Evolutionary conservation across 2,329 filamentous ascomycete species (phyloP), one percentile per base, ranked within the genome.

Genomic region (Diatrype stigma): DNA sequence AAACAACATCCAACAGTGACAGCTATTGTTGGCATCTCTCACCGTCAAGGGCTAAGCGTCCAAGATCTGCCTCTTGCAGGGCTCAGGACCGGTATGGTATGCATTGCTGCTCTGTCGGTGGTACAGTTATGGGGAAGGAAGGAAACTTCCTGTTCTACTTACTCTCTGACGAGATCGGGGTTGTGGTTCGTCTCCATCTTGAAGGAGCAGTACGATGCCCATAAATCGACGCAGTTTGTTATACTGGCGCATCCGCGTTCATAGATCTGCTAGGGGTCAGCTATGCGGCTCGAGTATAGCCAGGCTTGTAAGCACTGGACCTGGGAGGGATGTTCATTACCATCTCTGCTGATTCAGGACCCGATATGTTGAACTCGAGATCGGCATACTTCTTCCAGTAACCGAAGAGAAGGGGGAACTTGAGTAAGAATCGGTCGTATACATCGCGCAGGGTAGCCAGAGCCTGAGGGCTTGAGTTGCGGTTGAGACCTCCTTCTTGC

Each of bases 311-410:
- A 22, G 6, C 40, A 42, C 21, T 23, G 3, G 17, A 19, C 21
- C 22, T 30, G 21, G 47, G 30, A 10, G 30, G 28, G 26, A 26
- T 40, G 30, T 2, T 48, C 51, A 11, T 23, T 57, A 96, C 91
- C 88, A 96, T 95, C 71, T 97, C 94, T 49, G 94, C 94, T 42
- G 93, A 93, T 75, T 99, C 94, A 5, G 94, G 95, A 17, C 94
- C 94, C 4, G 91, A 91, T 58, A 99, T 96, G 47, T 91, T 91
- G 73, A 99, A 99, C 67, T 99, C 94, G 57, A 96, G 80, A 64
- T 97, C 93, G 65, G 94, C 94, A 79, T 97, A 99, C 70, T 96
- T 97, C 77, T 97, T 97, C 94, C 94, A 99, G 75, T 97, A 99
- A 48, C 93, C 94, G 64, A 97, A 99, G 37, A 97, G 83, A 11